phyloP scores from a whole-genome alignment of 495 filamentous ascomycete species.

The Penicillium steckii region DNA sequence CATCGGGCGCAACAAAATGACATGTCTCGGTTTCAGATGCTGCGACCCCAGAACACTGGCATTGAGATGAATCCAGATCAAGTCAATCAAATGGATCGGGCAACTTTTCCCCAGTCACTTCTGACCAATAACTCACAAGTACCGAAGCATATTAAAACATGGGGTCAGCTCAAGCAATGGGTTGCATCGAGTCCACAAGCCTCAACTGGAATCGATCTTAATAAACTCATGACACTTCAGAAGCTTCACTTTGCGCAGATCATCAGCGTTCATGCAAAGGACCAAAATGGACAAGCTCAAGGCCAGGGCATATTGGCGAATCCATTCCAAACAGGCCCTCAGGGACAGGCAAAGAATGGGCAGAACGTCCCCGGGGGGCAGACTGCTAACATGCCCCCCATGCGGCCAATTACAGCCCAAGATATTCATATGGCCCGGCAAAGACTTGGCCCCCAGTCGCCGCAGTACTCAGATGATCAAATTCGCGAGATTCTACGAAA shows the following conservation, averaged over 20 bases:
- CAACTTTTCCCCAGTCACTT: slow-evolving; percentile 39
- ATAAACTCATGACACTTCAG: slow-evolving; percentile 52
- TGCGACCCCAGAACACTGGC: slow-evolving; percentile 41
- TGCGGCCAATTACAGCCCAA: slow-evolving; percentile 39
- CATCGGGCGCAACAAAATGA: slow-evolving; percentile 30
- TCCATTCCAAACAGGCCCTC: slow-evolving; percentile 24
- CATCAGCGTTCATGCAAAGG: slow-evolving; percentile 24
- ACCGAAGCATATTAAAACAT: slow-evolving; percentile 64
- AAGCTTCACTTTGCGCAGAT: slow-evolving; percentile 52
- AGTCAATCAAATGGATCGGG: slow-evolving; percentile 46
- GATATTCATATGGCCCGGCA: slow-evolving; percentile 48
- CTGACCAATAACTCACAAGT: slow-evolving; percentile 39
- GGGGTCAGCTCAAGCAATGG: slow-evolving; percentile 71
- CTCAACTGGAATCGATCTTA: slow-evolving; percentile 36
- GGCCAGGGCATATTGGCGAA: slow-evolving; percentile 18
- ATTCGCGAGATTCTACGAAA: slow-evolving; percentile 44
- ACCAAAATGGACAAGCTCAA: slow-evolving; percentile 29
- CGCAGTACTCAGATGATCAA: slow-evolving; percentile 52
- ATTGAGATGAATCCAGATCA: slow-evolving; percentile 46
- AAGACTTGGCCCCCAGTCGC: slow-evolving; percentile 37
- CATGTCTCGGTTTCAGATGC: slow-evolving; percentile 33
- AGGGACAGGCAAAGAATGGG: slow-evolving; percentile 34
- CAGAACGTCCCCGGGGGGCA: slow-evolving; percentile 34
- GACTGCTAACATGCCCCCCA: slow-evolving; percentile 25
- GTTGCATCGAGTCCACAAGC: slow-evolving; percentile 48